Evolutionary conservation across 2,329 filamentous ascomycete genomes (phyloP).

Genomic region (Tolypocladium inflatum): DNA sequence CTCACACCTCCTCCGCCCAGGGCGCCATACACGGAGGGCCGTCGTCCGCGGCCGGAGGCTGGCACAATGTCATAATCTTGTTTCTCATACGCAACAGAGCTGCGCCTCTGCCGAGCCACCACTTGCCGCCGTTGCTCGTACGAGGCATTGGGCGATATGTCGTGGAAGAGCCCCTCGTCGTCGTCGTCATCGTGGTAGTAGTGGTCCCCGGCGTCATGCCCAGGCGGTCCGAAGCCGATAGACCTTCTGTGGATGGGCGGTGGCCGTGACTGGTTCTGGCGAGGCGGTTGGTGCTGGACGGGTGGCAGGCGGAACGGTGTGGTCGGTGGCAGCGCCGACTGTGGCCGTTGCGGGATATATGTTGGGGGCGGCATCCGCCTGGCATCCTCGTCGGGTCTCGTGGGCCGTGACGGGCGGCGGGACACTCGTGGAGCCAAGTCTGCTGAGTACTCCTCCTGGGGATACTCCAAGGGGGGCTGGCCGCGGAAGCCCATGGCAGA

Average conservation of each 20-base stretch:
- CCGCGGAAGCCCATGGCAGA: constrained; percentile 30
- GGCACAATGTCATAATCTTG: constrained; percentile 30
- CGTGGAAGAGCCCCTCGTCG: constrained; percentile 27
- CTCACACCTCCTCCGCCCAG: constrained; percentile 22
- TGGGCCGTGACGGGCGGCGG: constrained; percentile 33
- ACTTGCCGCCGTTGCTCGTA: constrained; percentile 23
- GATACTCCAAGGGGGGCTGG: constrained; percentile 17
- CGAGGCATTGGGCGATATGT: constrained; percentile 23
- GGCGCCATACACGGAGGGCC: constrained; percentile 31
- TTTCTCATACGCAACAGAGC: constrained; percentile 27
- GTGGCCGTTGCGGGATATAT: constrained; percentile 21
- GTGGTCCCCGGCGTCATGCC: neutral
- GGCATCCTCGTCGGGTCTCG: constrained; percentile 34
- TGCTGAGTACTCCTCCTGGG: constrained; percentile 30
- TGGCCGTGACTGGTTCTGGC: constrained; percentile 19
- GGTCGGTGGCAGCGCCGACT: constrained; percentile 19
- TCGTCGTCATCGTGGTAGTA: constrained; percentile 27
- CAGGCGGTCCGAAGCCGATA: constrained; percentile 16
- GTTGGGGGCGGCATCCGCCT: constrained; percentile 39
- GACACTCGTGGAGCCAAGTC: constrained; percentile 24
- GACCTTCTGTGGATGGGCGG: constrained; percentile 17
- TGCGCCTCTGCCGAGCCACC: constrained; percentile 23
- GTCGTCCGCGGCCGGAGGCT: constrained; percentile 22
- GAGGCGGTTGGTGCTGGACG: constrained; percentile 13
- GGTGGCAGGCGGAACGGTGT: constrained; percentile 19